Conservation (phyloP, 768 basidiomycete genomes). For the Macrolepiota albuminosa region DNA sequence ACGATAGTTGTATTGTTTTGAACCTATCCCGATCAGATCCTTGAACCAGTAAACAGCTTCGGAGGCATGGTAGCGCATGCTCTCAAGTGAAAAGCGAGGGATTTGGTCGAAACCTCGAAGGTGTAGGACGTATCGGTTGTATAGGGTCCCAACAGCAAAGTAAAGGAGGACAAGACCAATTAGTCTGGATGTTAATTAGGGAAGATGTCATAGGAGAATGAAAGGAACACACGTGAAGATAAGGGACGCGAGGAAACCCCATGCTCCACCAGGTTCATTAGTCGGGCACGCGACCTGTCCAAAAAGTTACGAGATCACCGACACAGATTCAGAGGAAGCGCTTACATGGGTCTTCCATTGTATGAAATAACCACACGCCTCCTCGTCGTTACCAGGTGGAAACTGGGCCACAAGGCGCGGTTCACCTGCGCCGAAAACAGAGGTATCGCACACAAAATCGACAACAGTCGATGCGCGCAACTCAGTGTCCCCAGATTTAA, state of each 20-base stretch:
- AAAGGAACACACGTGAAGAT: slow-evolving; percentile 51
- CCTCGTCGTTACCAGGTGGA: slow-evolving; percentile 56
- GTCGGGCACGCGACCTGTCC: slow-evolving; percentile 69
- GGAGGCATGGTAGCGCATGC: slow-evolving; percentile 42
- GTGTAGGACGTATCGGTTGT: slow-evolving; percentile 74
- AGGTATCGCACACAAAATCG: slow-evolving; percentile 72
- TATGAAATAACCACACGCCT: slow-evolving; percentile 72
- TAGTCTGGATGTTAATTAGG: slow-evolving; percentile 30
- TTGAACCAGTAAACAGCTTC: slow-evolving; percentile 42
- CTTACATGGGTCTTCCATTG: slow-evolving; percentile 83
- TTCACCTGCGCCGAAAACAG: slow-evolving; percentile 51
- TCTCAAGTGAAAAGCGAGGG: slow-evolving; percentile 55
- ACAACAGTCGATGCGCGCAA: slow-evolving; percentile 61
- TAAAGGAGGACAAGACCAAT: slow-evolving; percentile 58
- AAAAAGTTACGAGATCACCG: background rate
- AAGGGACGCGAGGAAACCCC: slow-evolving; percentile 51
- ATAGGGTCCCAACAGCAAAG: slow-evolving; percentile 63
- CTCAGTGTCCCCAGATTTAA: slow-evolving; percentile 30
- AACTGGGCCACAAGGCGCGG: slow-evolving; percentile 61
- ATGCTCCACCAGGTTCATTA: slow-evolving; percentile 45
- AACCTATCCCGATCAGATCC: slow-evolving; percentile 24
- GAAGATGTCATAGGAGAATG: background rate
- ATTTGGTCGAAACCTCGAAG: slow-evolving; percentile 70
- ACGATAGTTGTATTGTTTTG: slow-evolving; percentile 18
- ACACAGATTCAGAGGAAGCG: background rate